Evolutionary conservation across 257 asterid species (phyloP), one percentile per base, ranked within the genome.

Genomic region (Primulina huaijiensis): DNA sequence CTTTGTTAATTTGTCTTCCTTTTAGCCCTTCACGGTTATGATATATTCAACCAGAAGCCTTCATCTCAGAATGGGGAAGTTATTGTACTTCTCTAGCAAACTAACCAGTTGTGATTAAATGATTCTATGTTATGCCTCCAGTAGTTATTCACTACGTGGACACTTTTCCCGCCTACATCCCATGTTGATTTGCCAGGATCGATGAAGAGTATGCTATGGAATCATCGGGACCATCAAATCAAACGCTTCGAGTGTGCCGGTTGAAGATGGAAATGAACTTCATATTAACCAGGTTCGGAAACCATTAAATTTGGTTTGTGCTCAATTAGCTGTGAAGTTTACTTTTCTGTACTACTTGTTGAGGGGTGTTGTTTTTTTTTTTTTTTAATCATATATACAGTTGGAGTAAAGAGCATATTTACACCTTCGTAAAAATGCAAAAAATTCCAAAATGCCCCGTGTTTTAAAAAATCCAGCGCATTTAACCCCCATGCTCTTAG

Each of bases 31-130:
- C 63, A 31, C 53, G 20, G 40, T 37, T 64, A 35, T 25, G 71
- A 68, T 19, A 50, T 67, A 63, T 64, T 64, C 53, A 53, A 66
- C n/a, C 63, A 40, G 64, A 56, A 55, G 4, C 46, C 55, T 46
- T 64, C 73, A 46, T 60, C 67, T 63, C 70, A 55, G 67, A 50
- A 57, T 23, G 78, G 60, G 68, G 61, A 72, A 29, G 63, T 56
- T 60, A 65, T 70, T 17, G 3, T 50, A 50, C 20, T 50, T 14
- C 2, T 20, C 20, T 50, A 1, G 8, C 57, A 50, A 12, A 50
- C 55, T 4, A 43, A 14, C 19, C 4, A 43, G 6, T 16, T 50
- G 57, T 50, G 16, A 20, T 14, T 50, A 50, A 16, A 50, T 50
- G 57, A 16, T 17, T 16, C 6, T 14, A 43, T 43, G 53, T 43